phyloP scores from a whole-genome alignment of 202 grass and related monocot genomes.

The Cymbopogon flexuosus region DNA sequence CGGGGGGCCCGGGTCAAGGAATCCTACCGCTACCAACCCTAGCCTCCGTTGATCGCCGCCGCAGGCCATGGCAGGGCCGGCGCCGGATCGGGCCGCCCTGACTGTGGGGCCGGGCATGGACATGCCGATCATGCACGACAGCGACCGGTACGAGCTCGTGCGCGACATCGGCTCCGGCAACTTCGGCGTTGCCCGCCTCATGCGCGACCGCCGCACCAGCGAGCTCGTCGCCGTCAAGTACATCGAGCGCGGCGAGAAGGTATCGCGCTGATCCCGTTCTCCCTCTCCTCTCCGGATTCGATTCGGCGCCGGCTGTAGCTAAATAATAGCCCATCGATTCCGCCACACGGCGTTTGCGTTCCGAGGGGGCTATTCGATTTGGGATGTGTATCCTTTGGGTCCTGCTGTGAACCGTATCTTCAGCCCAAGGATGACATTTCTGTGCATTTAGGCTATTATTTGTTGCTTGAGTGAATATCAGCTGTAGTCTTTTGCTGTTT shows the following conservation, averaged over 20 bases:
- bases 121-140: conserved; percentile 80
- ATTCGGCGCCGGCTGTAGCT: conserved; percentile 7
- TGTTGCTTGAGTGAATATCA: background rate
- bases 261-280: background rate
- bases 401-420: background rate
- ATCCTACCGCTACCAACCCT: conserved; percentile 23
- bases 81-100: conserved; percentile 61
- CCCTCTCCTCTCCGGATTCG: background rate
- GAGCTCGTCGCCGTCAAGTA: conserved; percentile 88
- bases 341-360: background rate
- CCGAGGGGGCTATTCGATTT: conserved; percentile 15
- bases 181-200: conserved; percentile 76
- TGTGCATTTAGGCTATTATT: conserved; percentile 8
- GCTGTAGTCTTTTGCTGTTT: background rate
- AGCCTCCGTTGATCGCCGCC: conserved; percentile 14
- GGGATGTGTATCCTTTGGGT: background rate
- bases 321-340: background rate
- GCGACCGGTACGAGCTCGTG: conserved; percentile 77
- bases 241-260: conserved; percentile 87
- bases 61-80: conserved; percentile 41
- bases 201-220: conserved; percentile 69
- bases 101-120: conserved; percentile 74
- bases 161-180: conserved; percentile 83
- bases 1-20: background rate
- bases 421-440: background rate